Evolutionary conservation across 305 asterid genomes (phyloP).

Genomic region (Fraxinus angustifolia): DNA sequence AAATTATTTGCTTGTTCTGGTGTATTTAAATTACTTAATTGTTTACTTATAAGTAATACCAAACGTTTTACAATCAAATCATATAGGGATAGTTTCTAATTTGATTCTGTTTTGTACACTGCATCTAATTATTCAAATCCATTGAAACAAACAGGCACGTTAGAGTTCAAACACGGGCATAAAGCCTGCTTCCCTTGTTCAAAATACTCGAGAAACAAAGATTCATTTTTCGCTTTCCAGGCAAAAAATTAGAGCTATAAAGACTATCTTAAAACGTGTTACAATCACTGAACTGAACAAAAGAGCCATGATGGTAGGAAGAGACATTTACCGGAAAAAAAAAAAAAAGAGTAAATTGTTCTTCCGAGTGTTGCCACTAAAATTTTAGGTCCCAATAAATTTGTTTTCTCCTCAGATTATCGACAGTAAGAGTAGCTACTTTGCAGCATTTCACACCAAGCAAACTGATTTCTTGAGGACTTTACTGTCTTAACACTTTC

Average conservation of each 20-base stretch:
- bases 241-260: background rate
- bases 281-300: background rate
- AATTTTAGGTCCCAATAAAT: background rate
- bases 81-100: background rate
- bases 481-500: background rate
- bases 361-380: background rate
- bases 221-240: background rate
- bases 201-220: background rate
- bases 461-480: background rate
- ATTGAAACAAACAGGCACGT: background rate
- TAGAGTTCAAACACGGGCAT: background rate
- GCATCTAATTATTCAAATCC: background rate
- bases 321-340: background rate
- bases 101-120: background rate
- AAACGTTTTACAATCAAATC: background rate
- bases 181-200: background rate
- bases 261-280: background rate
- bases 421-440: background rate
- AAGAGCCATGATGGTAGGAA: background rate
- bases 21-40: too few relatives aligned
- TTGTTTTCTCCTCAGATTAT: background rate
- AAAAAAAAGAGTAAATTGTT: background rate
- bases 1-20: background rate
- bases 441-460: background rate
- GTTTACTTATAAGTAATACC: background rate